phyloP scores from a whole-genome alignment of 75 land plant genomes.

The Isoetes taiwanensis region DNA sequence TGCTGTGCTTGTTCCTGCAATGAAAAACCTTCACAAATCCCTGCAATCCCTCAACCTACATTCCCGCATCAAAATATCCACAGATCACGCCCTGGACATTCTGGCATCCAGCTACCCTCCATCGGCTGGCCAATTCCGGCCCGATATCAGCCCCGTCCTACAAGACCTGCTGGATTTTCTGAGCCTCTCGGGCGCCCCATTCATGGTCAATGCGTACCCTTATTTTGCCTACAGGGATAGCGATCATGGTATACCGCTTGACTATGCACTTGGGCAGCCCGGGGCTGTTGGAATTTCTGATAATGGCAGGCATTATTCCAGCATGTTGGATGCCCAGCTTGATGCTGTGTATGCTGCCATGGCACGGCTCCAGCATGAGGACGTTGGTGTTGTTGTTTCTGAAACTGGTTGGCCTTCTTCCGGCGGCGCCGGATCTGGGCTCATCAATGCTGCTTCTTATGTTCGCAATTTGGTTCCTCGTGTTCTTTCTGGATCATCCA shows the following conservation, averaged over 20 bases:
- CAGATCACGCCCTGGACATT: slow-evolving; percentile 38
- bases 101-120: slow-evolving; percentile 46
- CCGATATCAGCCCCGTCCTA: not conserved
- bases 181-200: slow-evolving; percentile 23
- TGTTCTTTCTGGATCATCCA: too few relatives aligned
- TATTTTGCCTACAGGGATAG: slow-evolving; percentile 25
- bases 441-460: too few relatives aligned
- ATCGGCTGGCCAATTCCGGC: slow-evolving; percentile 37
- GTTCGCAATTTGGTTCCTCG: too few relatives aligned
- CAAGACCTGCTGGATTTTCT: slow-evolving; percentile 38
- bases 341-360: slow-evolving; percentile 10
- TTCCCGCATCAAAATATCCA: slow-evolving; percentile 32
- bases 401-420: slow-evolving; percentile 8
- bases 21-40: slow-evolving; percentile 39
- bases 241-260: slow-evolving; percentile 34
- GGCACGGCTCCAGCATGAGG: not conserved
- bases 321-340: slow-evolving; percentile 8
- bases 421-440: not conserved
- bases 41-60: slow-evolving; percentile 32
- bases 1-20: slow-evolving; percentile 41
- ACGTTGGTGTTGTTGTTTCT: not conserved
- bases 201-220: slow-evolving; percentile 39
- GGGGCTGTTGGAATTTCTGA: slow-evolving; percentile 41
- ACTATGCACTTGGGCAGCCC: slow-evolving; percentile 24
- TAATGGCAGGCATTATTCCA: too few relatives aligned